Conservation (phyloP, 1,284 basidiomycete genomes). For the Cutaneotrichosporon daszewskae region DNA sequence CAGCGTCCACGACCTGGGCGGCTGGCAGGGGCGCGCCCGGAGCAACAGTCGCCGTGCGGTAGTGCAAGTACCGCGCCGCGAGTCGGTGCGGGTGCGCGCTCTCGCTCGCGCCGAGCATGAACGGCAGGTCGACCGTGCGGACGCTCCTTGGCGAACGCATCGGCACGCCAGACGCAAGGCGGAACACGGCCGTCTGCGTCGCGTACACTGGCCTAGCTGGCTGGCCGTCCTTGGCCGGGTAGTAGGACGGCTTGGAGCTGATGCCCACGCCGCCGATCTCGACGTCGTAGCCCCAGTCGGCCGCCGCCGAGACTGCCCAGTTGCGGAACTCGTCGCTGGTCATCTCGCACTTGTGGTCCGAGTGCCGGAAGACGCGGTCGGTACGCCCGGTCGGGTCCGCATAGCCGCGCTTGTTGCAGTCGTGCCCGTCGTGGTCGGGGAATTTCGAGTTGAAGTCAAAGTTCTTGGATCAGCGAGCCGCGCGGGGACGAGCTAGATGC, state of each 20-base stretch:
- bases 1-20: conserved; percentile 53
- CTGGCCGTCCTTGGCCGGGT: conserved; percentile 29
- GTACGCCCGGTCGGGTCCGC: conserved; percentile 71
- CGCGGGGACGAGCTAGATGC: not conserved
- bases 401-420: conserved; percentile 52
- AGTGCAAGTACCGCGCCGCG: conserved; percentile 54
- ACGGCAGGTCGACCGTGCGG: conserved; percentile 42
- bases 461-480: conserved; percentile 27
- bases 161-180: conserved; percentile 37
- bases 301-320: conserved; percentile 61
- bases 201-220: conserved; percentile 53
- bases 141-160: conserved; percentile 46
- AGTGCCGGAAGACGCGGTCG: conserved; percentile 56
- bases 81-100: conserved; percentile 46
- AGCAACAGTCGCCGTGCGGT: conserved; percentile 19
- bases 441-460: conserved; percentile 76
- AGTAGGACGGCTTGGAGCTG: conserved; percentile 44
- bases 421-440: conserved; percentile 52
- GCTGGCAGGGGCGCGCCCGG: conserved; percentile 46
- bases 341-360: conserved; percentile 93
- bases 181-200: conserved; percentile 67
- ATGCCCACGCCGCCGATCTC: conserved; percentile 44
- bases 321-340: conserved; percentile 67
- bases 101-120: conserved; percentile 38
- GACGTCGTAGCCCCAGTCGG: conserved; percentile 60